Evolutionary conservation across 176 grass and related monocot species (phyloP).

Genomic region (Lolium rigidum): DNA sequence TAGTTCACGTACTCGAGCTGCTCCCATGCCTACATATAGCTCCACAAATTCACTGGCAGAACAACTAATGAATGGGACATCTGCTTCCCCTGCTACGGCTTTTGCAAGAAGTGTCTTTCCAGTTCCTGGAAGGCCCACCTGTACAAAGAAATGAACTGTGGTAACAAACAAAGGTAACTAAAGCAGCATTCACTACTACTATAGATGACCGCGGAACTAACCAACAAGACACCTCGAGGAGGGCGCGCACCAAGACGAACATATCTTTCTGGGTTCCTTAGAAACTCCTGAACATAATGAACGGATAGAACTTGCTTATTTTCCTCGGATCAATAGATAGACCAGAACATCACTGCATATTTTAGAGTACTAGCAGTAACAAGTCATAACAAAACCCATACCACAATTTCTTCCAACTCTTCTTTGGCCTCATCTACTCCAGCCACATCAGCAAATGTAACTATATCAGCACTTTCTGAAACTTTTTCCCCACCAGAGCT

Average conservation of each 20-base stretch:
- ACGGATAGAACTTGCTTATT: slow-evolving; percentile 44
- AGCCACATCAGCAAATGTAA: slow-evolving; percentile 99
- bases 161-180: slow-evolving; percentile 18
- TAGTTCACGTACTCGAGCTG: slow-evolving; percentile 93
- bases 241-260: slow-evolving; percentile 92
- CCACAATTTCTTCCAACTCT: slow-evolving; percentile 99
- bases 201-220: slow-evolving; percentile 52
- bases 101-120: slow-evolving; percentile 99
- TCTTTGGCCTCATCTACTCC: slow-evolving; percentile 99
- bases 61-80: slow-evolving; percentile 99
- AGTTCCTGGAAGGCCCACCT: slow-evolving; percentile 98
- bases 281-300: slow-evolving; percentile 73
- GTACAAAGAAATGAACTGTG: slow-evolving; percentile 44
- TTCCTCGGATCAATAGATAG: slow-evolving; percentile 43
- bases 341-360: slow-evolving; percentile 28
- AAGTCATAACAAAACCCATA: slow-evolving; percentile 48
- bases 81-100: slow-evolving; percentile 98
- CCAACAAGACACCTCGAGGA: slow-evolving; percentile 99
- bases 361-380: slow-evolving; percentile 16
- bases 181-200: slow-evolving; percentile 18
- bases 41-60: slow-evolving; percentile 99
- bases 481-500: slow-evolving; percentile 66
- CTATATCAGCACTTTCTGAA: slow-evolving; percentile 74
- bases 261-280: slow-evolving; percentile 97
- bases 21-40: slow-evolving; percentile 98